phyloP scores from a whole-genome alignment of 352 stramenopile genomes.

The Blastocystis sp. region DNA sequence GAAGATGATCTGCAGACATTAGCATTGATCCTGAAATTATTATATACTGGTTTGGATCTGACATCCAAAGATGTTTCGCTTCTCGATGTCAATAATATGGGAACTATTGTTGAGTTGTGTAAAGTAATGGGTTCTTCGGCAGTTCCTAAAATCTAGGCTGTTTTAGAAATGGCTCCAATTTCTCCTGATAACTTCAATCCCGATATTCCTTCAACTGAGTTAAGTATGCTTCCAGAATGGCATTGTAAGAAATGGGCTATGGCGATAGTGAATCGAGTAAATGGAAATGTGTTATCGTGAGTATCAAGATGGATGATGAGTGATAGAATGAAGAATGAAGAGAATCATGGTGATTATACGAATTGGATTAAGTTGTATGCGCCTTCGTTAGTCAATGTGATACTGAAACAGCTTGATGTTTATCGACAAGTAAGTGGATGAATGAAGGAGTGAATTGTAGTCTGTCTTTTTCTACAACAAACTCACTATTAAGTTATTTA shows the following conservation, averaged over 20 bases:
- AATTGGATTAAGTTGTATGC: not conserved
- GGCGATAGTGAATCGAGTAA: not conserved
- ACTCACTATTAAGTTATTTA: conserved; percentile 27
- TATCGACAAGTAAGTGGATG: not conserved
- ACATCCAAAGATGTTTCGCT: not conserved
- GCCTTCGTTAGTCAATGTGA: not conserved
- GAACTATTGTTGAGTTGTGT: not conserved
- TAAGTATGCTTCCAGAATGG: conserved; percentile 21
- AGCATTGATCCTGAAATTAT: conserved; percentile 19
- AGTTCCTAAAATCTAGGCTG: not conserved
- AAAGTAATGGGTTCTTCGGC: not conserved
- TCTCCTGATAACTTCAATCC: conserved; percentile 26
- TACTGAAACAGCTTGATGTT: conserved; percentile 25
- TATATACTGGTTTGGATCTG: conserved; percentile 36
- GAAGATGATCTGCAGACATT: not conserved
- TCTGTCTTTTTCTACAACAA: conserved; percentile 38
- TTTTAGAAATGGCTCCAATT: conserved; percentile 30
- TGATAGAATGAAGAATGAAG: conserved; percentile 34
- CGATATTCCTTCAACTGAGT: not conserved
- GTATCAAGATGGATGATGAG: not conserved
- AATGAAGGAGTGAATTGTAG: not conserved
- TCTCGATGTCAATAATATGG: conserved; percentile 10
- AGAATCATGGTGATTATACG: not conserved
- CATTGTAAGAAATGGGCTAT: conserved; percentile 58
- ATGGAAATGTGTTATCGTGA: conserved; percentile 29